Base-by-base conservation (phyloP, 2,329 filamentous ascomycete genomes). In the Xylariaceae sp. region DNA sequence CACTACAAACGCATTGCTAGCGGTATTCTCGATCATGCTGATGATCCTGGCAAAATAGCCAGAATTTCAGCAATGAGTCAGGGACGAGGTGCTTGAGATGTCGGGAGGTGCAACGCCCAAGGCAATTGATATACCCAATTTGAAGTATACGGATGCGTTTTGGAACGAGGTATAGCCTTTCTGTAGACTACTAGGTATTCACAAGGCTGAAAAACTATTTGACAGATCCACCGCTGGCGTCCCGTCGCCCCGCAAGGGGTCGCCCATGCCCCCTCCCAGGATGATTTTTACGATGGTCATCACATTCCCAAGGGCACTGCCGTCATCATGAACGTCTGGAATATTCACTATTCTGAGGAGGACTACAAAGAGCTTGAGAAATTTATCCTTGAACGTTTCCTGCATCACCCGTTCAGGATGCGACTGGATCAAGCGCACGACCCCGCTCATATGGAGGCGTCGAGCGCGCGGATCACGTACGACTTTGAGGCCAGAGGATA, bases 241-340 rank as follows among this genome's bases (percentile, higher is more conserved):
- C 39, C 39, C n/a, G 39, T 41, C 39, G 39, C 39, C 23, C 39
- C 39, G 13, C 39, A 41, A 24, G 43, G 27, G 7, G 33, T 46
- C 21, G 16, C 43, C 16, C 43, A 46, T 15, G 43, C 23, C 2
- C 30, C 43, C 5, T 15, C 13, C 29, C 43, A 46, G 15, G 43
- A 46, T 20, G 43, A 46, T 18, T 27, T 35, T 8, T 46, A 46
- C 23, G 26, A 46, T 26, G 43, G 43, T 9, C 24, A 46, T 27
- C 33, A 13, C 30, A 37, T 46, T 15, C 43, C 43, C 4, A 46
- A 46, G 24, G 43, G 33, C 32, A 46, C 43, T 18, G 21, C 43
- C 6, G 24, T 46, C 43, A 46, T 36, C 6, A 36, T 33, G 29
- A 46, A 46, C n/a, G 30, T 46, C 32, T 46, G 43, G 43, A 13